Evolutionary conservation across 176 grass and related monocot genomes (phyloP).

Genomic region (Lolium rigidum): DNA sequence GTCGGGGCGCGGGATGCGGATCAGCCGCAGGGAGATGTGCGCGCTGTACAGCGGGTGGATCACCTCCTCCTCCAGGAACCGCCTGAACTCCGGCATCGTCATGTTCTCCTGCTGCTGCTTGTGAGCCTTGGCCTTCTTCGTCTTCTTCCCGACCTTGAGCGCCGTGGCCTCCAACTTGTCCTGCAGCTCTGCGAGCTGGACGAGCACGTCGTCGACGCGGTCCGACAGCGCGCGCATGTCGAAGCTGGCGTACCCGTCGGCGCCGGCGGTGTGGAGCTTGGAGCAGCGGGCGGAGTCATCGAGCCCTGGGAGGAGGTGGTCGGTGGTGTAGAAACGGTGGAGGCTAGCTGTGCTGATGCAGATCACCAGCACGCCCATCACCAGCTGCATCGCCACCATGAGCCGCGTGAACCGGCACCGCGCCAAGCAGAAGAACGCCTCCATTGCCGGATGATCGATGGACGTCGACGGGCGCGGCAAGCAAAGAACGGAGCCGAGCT

Average conservation of each 20-base stretch:
- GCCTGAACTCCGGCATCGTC: conserved; percentile 63
- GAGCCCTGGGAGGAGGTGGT: conserved; percentile 42
- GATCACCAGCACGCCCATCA: conserved; percentile 70
- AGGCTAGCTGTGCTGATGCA: conserved; percentile 82
- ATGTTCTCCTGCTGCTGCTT: conserved; percentile 49
- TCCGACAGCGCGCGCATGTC: conserved; percentile 78
- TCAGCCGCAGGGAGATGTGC: conserved; percentile 71
- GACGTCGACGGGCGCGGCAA: neutral
- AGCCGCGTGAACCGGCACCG: conserved; percentile 62
- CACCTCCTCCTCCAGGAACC: conserved; percentile 88
- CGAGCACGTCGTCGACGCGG: conserved; percentile 80
- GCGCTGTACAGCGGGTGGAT: conserved; percentile 84
- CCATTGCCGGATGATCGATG: conserved; percentile 29
- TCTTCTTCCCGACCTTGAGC: conserved; percentile 57
- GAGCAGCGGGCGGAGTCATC: conserved; percentile 35
- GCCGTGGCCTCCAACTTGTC: conserved; percentile 81
- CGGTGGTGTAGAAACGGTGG: conserved; percentile 68
- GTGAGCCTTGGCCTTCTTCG: conserved; percentile 46
- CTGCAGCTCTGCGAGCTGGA: conserved; percentile 77
- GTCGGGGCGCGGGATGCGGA: conserved; percentile 63
- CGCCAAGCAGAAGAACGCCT: conserved; percentile 49
- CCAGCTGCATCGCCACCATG: conserved; percentile 69
- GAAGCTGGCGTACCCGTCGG: conserved; percentile 57
- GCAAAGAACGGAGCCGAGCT: neutral
- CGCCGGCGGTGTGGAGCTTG: conserved; percentile 47